Evolutionary conservation across 768 basidiomycete species (phyloP).

Genomic region (Lenzites betulinus): DNA sequence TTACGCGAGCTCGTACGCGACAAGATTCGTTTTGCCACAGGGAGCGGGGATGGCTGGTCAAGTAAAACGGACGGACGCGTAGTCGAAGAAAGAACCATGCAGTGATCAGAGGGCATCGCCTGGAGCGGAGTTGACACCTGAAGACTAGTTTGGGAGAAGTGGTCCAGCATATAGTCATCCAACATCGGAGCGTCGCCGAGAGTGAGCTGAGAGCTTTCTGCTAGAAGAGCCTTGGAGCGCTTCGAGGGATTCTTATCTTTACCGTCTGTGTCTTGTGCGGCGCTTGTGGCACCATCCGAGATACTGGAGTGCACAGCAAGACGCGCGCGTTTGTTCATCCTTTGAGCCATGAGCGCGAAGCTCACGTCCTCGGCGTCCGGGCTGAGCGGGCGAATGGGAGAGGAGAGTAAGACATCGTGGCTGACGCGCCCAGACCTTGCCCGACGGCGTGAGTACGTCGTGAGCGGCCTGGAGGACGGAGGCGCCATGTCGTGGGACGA

Average conservation of each 20-base stretch:
- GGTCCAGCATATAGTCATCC: conserved; percentile 19
- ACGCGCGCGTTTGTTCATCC: conserved; percentile 52
- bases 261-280: neutral
- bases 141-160: neutral
- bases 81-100: conserved; percentile 20
- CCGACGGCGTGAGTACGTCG: conserved; percentile 28
- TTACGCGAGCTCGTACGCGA: conserved; percentile 44
- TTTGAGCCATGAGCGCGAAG: conserved; percentile 42
- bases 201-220: conserved; percentile 4
- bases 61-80: conserved; percentile 21
- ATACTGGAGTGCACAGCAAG: conserved; percentile 23
- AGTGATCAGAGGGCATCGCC: conserved; percentile 18
- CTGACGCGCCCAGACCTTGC: neutral
- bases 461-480: conserved; percentile 20
- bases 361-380: conserved; percentile 36
- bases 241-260: conserved; percentile 34
- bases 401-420: conserved; percentile 21
- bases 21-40: conserved; percentile 35
- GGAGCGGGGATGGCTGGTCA: conserved; percentile 47
- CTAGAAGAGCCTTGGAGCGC: conserved; percentile 29
- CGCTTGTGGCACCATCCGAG: neutral
- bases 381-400: conserved; percentile 29
- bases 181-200: neutral
- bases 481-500: conserved; percentile 3
- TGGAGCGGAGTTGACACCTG: conserved; percentile 17